These are phyloP conservation scores for Exophiala viscosa DNA, from an alignment of 2,329 filamentous ascomycete genomes.

Conservation along the genomic window DNA sequence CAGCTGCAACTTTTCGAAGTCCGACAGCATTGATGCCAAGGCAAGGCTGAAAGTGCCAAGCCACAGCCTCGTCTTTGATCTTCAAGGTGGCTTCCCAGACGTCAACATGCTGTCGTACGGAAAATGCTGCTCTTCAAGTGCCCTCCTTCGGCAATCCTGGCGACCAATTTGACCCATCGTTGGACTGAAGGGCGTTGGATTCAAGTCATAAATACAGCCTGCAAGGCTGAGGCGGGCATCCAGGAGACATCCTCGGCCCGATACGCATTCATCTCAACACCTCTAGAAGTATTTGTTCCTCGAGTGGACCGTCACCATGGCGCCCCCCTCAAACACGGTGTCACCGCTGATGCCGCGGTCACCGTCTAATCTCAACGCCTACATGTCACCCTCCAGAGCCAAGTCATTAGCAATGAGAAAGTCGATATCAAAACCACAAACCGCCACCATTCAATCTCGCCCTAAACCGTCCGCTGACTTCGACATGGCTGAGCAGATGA, in stretches of 20 bases:
- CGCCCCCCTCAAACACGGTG: slow-evolving; percentile 35
- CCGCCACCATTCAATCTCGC: slow-evolving; percentile 20
- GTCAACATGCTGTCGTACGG: too few relatives aligned
- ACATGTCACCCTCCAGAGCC: slow-evolving; percentile 34
- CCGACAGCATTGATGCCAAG: background rate
- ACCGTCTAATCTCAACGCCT: slow-evolving; percentile 34
- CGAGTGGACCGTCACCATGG: slow-evolving; percentile 17
- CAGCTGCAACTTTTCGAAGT: background rate
- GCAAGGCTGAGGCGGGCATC: too few relatives aligned
- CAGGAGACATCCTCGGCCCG: too few relatives aligned
- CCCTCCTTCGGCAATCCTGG: too few relatives aligned
- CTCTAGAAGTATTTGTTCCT: background rate
- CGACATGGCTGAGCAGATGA: slow-evolving; percentile 68
- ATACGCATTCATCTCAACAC: background rate
- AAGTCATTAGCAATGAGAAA: slow-evolving; percentile 36
- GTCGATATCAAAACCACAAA: slow-evolving; percentile 27
- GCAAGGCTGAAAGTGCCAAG: background rate
- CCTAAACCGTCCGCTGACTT: slow-evolving; percentile 31
- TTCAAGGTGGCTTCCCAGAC: too few relatives aligned
- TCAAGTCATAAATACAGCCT: too few relatives aligned
- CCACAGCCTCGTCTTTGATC: background rate
- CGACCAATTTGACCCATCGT: too few relatives aligned
- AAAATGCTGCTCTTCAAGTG: too few relatives aligned
- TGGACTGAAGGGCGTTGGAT: too few relatives aligned
- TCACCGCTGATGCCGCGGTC: slow-evolving; percentile 43